A percentile compares a stretch with the other conserved stretches of the same genome.
phyloP scores from a whole-genome alignment of 192 early-diverging fungal species.

The Pecoramyces ruminantium region DNA sequence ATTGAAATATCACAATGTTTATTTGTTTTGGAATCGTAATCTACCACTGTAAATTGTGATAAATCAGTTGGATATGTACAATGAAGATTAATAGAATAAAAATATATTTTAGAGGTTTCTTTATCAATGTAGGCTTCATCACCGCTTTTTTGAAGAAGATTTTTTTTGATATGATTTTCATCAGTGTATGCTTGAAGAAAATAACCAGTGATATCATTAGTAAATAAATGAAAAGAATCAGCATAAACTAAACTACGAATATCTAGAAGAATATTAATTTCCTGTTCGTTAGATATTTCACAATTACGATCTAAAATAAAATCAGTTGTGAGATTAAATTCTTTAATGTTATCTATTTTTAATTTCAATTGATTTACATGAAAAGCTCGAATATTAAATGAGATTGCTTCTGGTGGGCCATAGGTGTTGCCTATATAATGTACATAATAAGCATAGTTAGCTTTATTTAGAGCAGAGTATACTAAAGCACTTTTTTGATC shows the following conservation, averaged over 20 bases:
- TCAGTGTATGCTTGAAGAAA: not conserved
- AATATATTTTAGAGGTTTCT: not conserved
- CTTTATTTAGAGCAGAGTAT: not conserved
- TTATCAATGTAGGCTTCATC: not conserved
- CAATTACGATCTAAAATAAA: not conserved
- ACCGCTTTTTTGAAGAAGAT: not conserved
- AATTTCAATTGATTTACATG: not conserved
- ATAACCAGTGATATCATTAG: not conserved
- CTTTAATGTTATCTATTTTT: not conserved
- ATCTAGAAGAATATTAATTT: not conserved
- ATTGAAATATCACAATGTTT: not conserved
- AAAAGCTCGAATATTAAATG: not conserved
- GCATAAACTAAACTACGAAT: not conserved
- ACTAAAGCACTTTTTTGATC: not conserved
- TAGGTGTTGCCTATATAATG: not conserved
- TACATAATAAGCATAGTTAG: not conserved
- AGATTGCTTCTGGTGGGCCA: not conserved
- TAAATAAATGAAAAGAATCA: not conserved
- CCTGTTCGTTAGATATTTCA: not conserved
- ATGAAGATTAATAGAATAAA: not conserved
- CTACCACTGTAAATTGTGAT: not conserved
- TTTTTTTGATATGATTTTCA: not conserved
- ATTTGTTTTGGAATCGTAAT: not conserved
- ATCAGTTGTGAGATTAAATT: not conserved
- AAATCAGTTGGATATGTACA: not conserved